A percentile compares a stretch with the other conserved stretches of the same genome.
phyloP scores from a whole-genome alignment of 2,329 filamentous ascomycete genomes.

The Alternaria sp. region DNA sequence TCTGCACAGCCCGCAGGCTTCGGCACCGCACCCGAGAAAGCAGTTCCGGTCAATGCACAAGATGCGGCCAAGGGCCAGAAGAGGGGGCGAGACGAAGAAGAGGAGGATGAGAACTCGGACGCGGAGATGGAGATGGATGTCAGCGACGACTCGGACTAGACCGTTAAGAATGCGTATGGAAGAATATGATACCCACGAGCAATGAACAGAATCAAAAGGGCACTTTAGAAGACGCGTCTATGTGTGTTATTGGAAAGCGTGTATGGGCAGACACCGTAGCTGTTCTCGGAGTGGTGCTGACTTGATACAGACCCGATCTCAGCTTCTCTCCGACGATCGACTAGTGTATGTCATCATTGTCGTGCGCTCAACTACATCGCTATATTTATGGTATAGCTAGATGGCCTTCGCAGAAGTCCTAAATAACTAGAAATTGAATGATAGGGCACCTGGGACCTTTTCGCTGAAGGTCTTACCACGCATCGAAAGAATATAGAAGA shows the following conservation, averaged over 20 bases:
- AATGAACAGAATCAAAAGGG: constrained; percentile 3
- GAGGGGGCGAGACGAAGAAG: constrained; percentile 67
- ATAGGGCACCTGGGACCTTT: neutral
- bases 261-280: constrained; percentile 5
- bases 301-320: constrained; percentile 1
- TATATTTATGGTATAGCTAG: neutral
- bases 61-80: constrained; percentile 66
- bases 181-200: constrained; percentile 23
- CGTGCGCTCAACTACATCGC: neutral
- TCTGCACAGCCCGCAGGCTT: constrained; percentile 53
- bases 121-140: constrained; percentile 69
- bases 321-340: neutral
- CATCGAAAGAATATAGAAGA: neutral
- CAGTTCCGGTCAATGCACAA: constrained; percentile 42
- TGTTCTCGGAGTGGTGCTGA: constrained; percentile 1
- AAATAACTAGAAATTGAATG: neutral
- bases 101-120: constrained; percentile 61
- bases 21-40: constrained; percentile 36
- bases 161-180: neutral
- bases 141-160: constrained; percentile 67
- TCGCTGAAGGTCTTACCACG: neutral
- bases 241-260: neutral
- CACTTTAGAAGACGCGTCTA: neutral
- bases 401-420: neutral
- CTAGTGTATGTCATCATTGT: neutral